Conservation (phyloP, 2,329 filamentous ascomycete genomes). For the Epichloe sp. region DNA sequence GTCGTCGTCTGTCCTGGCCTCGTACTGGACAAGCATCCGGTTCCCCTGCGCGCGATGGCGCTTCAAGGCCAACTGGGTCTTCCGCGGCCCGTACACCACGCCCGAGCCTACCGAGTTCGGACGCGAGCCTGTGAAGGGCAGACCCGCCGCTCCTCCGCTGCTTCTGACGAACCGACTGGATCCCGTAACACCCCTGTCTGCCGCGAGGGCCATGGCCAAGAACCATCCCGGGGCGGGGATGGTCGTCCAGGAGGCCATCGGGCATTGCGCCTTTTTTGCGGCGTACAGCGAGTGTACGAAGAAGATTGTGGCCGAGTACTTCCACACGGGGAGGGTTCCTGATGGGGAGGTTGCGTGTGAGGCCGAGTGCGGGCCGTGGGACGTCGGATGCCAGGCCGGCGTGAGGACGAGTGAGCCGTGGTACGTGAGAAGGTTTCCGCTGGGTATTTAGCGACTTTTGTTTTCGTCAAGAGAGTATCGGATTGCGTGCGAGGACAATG, state of each 20-base stretch:
- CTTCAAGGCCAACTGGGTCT: slow-evolving; percentile 26
- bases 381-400: not conserved
- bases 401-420: not conserved
- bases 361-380: slow-evolving; percentile 11
- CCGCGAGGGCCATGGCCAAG: slow-evolving; percentile 7
- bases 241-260: slow-evolving; percentile 11
- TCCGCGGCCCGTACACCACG: slow-evolving; percentile 21
- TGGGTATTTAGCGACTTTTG: not conserved
- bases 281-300: slow-evolving; percentile 10
- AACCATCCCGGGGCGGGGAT: slow-evolving; percentile 11
- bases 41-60: slow-evolving; percentile 26
- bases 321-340: slow-evolving; percentile 11
- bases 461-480: not conserved
- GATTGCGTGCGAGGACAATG: not conserved
- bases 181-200: slow-evolving; percentile 30
- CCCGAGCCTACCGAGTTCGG: slow-evolving; percentile 12
- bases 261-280: slow-evolving; percentile 7
- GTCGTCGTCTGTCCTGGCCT: slow-evolving; percentile 19
- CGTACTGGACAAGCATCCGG: slow-evolving; percentile 22
- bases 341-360: slow-evolving; percentile 9
- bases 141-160: slow-evolving; percentile 28
- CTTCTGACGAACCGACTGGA: slow-evolving; percentile 30
- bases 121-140: slow-evolving; percentile 9
- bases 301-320: slow-evolving; percentile 9
- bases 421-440: slow-evolving; percentile 1